Base-by-base conservation (phyloP, 2,329 filamentous ascomycete species). In the Fusarium albidum region DNA sequence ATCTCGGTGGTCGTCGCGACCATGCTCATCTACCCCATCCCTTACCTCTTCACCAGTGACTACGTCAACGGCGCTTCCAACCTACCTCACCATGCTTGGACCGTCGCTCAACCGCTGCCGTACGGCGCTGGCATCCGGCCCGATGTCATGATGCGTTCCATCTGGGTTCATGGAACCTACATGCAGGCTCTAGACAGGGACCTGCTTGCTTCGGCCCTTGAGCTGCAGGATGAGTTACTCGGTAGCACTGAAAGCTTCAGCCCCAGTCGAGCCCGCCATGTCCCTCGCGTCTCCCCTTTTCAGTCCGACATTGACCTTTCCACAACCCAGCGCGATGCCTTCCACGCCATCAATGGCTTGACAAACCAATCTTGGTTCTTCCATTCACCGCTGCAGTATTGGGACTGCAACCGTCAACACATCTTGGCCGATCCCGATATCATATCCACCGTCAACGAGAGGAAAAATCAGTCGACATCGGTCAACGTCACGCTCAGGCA, bases 311-410 rank as follows among this genome's bases (percentile, higher is more conserved):
- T 49, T 3, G 72, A 78, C 52, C 68, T 84, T 38, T 73, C 75
- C 6, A 71, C 73, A 12, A 62, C 67, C 12, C 75, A 82, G 57
- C 79, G 84, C 26, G 81, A 88, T 65, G 69, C 78, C 9, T 76
- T 84, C 21, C 85, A 88, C 65, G 79, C 84, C 44, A 75, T 79
- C 61, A 86, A 87, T 64, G 84, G 83, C 12, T 70, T 85, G 28
- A 84, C 79, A 5, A 82, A 85, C 59, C 75, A 85, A 62, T 85
- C 85, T 5, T 92, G 89, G 89, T 90, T 90, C 63, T 90, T 90
- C 67, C 89, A 93, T 65, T 93, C 90, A n/a, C 90, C 90, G 2
- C 74, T 94, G 47, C 86, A 91, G 71, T 93, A 92, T 71, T 94
- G 90, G 90, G 82, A 85, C 54, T 89, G 87, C 68, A 89, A 80